Evolutionary conservation across 1,139 yeast genomes (phyloP).

Genomic region (Blastobotrys indianensis): DNA sequence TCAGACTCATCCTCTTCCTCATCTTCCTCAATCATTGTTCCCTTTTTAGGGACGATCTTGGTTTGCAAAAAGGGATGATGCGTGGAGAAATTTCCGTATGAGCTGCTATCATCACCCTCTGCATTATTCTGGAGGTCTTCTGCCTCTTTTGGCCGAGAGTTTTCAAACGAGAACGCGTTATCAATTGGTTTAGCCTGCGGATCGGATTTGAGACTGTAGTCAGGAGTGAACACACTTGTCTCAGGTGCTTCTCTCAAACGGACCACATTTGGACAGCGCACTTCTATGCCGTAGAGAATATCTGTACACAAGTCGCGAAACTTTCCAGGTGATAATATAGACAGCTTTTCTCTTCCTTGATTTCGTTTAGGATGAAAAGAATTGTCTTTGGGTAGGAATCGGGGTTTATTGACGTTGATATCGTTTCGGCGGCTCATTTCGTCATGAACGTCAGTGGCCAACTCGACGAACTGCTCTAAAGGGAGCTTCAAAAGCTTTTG

Average conservation of each 20-base stretch:
- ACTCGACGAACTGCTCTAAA: slow-evolving; percentile 78
- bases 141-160: too few relatives aligned
- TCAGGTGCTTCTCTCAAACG: not conserved
- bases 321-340: slow-evolving; percentile 73
- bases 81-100: too few relatives aligned
- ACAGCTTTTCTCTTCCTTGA: slow-evolving; percentile 89
- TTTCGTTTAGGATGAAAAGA: slow-evolving; percentile 86
- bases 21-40: slow-evolving; percentile 28
- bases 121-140: too few relatives aligned
- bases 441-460: slow-evolving; percentile 89
- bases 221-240: too few relatives aligned
- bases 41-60: slow-evolving; percentile 30
- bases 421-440: slow-evolving; percentile 73
- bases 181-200: too few relatives aligned
- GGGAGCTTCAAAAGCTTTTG: slow-evolving; percentile 78
- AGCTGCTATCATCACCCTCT: too few relatives aligned
- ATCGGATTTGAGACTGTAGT: too few relatives aligned
- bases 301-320: slow-evolving; percentile 90
- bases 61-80: slow-evolving; percentile 19
- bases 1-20: slow-evolving; percentile 22
- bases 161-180: too few relatives aligned
- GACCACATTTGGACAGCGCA: slow-evolving; percentile 41
- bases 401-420: slow-evolving; percentile 17
- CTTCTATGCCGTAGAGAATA: slow-evolving; percentile 77
- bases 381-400: slow-evolving; percentile 25